Conservation (phyloP, 768 basidiomycete species). For the Pleurotus sapidus region DNA sequence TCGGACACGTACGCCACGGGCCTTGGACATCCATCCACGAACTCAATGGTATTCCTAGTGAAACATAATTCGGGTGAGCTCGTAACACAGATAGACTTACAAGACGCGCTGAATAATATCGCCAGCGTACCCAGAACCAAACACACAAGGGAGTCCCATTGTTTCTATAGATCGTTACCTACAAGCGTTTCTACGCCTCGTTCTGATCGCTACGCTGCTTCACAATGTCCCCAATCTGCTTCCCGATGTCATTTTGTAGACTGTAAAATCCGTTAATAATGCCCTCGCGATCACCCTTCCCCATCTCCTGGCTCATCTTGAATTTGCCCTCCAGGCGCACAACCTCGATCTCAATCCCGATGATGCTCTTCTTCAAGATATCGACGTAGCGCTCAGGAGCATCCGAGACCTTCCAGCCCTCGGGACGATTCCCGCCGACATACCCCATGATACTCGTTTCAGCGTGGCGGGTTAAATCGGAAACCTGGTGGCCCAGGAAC, state of each 20-base stretch:
- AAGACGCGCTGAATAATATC: too few relatives aligned
- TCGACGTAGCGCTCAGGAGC: slow-evolving; percentile 16
- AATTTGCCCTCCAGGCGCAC: slow-evolving; percentile 18
- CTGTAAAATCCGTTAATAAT: slow-evolving; percentile 16
- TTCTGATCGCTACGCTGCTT: neutral
- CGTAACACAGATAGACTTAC: too few relatives aligned
- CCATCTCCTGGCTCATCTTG: slow-evolving; percentile 23
- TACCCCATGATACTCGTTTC: slow-evolving; percentile 14
- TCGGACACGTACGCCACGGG: too few relatives aligned
- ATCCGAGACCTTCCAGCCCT: slow-evolving; percentile 17
- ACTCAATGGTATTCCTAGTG: too few relatives aligned
- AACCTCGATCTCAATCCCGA: slow-evolving; percentile 22
- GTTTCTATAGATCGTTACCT: too few relatives aligned
- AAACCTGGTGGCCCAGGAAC: slow-evolving; percentile 15
- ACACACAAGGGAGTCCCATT: too few relatives aligned
- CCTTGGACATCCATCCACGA: too few relatives aligned
- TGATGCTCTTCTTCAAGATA: slow-evolving; percentile 22
- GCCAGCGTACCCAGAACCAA: too few relatives aligned
- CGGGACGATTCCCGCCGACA: neutral
- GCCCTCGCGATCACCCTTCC: slow-evolving; percentile 17
- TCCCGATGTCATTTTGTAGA: slow-evolving; percentile 14
- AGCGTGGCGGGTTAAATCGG: slow-evolving; percentile 12
- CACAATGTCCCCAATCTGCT: slow-evolving; percentile 14
- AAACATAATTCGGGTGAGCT: too few relatives aligned
- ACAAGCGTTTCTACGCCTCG: neutral